Percentiles rank a stretch among this genome's conserved stretches.
Evolutionary conservation across 1,284 basidiomycete species (phyloP).

Genomic region (Pascua sp.): DNA sequence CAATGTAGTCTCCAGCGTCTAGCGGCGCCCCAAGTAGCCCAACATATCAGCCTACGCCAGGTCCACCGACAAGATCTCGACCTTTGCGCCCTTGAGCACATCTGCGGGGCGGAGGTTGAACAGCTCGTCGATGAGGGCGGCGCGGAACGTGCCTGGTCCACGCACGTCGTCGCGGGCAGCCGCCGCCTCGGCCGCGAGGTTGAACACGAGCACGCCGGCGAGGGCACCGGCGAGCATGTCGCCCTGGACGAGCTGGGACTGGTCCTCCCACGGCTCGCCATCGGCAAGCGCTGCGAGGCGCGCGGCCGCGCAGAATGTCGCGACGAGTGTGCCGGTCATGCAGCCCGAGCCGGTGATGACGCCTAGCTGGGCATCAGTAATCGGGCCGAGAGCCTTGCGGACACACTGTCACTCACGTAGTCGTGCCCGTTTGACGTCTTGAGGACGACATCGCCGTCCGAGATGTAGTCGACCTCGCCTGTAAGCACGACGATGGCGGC

Average conservation of each 20-base stretch:
- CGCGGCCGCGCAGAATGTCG: conserved; percentile 69
- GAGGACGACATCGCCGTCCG: conserved; percentile 70
- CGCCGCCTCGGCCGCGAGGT: conserved; percentile 78
- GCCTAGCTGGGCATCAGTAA: conserved; percentile 53
- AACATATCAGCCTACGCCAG: not conserved
- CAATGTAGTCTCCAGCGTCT: not conserved
- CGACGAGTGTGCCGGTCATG: conserved; percentile 59
- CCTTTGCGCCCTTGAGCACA: conserved; percentile 55
- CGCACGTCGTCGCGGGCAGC: conserved; percentile 64
- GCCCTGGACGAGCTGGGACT: conserved; percentile 58
- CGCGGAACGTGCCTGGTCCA: conserved; percentile 83
- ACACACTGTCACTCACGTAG: conserved; percentile 43
- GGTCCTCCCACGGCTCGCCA: conserved; percentile 12
- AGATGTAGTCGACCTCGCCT: conserved; percentile 78
- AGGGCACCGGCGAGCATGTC: conserved; percentile 72
- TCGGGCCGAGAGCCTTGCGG: not conserved
- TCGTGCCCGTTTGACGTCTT: conserved; percentile 71
- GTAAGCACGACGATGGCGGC: conserved; percentile 80
- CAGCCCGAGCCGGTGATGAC: conserved; percentile 88
- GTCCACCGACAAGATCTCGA: conserved; percentile 42
- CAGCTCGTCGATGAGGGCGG: conserved; percentile 80
- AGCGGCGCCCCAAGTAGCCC: not conserved
- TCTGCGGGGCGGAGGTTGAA: conserved; percentile 61
- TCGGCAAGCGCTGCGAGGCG: conserved; percentile 44
- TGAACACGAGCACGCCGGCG: conserved; percentile 74